Percentiles rank a stretch among this genome's conserved stretches.
phyloP scores from a whole-genome alignment of 768 basidiomycete genomes.

The Cyclocybe cylindracea region DNA sequence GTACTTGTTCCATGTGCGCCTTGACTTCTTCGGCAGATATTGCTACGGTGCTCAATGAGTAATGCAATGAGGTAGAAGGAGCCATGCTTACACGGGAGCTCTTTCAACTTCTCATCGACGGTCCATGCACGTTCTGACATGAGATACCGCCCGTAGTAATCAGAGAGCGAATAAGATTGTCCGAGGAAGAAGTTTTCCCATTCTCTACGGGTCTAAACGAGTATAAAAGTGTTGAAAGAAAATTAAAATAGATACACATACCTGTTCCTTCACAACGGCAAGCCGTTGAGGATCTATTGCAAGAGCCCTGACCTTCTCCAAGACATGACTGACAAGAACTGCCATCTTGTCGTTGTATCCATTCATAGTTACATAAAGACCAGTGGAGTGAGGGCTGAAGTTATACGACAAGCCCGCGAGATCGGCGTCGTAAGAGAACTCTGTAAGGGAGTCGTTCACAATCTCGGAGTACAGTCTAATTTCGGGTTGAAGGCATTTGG shows the following conservation, averaged over 20 bases:
- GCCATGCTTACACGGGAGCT: slow-evolving; percentile 64
- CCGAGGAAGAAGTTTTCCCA: slow-evolving; percentile 88
- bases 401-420: slow-evolving; percentile 85
- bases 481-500: background rate
- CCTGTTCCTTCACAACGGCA: slow-evolving; percentile 83
- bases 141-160: slow-evolving; percentile 73
- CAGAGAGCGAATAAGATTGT: slow-evolving; percentile 79
- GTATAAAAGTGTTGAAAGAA: background rate
- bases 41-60: slow-evolving; percentile 41
- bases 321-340: slow-evolving; percentile 69
- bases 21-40: slow-evolving; percentile 73
- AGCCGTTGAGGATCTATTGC: slow-evolving; percentile 72
- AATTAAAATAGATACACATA: slow-evolving; percentile 28
- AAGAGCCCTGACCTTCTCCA: slow-evolving; percentile 67
- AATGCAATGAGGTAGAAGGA: background rate
- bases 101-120: slow-evolving; percentile 71
- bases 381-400: slow-evolving; percentile 61
- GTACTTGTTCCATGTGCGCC: slow-evolving; percentile 54
- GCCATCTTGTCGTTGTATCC: slow-evolving; percentile 94
- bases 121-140: slow-evolving; percentile 76
- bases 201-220: slow-evolving; percentile 62
- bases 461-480: slow-evolving; percentile 78
- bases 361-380: slow-evolving; percentile 64
- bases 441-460: slow-evolving; percentile 85
- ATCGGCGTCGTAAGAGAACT: slow-evolving; percentile 91